These are phyloP conservation scores for Solanum neorickii DNA, from an alignment of 257 asterid genomes.

Conservation along the genomic window DNA sequence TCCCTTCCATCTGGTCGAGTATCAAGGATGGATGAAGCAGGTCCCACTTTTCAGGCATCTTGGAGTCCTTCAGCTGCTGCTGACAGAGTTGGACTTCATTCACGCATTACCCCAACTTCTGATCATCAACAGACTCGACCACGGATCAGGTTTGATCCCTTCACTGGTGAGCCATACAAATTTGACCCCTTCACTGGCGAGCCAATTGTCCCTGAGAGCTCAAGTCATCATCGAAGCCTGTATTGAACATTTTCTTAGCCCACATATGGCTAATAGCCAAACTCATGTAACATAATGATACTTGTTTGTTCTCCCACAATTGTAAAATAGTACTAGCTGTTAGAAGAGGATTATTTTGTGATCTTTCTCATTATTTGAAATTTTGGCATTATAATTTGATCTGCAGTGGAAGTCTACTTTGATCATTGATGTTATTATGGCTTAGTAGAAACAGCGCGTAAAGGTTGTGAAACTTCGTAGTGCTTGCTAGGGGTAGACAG, in stretches of 20 bases:
- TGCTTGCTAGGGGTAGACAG: background rate
- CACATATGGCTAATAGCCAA: background rate
- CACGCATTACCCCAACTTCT: conserved; percentile 3
- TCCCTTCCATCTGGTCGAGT: background rate
- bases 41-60: conserved; percentile 16
- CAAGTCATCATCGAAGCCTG: background rate
- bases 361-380: background rate
- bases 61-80: conserved; percentile 26
- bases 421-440: background rate
- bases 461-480: background rate
- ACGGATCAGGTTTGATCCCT: conserved; percentile 72
- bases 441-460: background rate
- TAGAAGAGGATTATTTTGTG: background rate
- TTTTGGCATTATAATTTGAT: background rate
- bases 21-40: conserved; percentile 6
- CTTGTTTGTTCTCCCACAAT: background rate
- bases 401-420: background rate
- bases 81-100: conserved; percentile 14
- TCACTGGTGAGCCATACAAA: conserved; percentile 77
- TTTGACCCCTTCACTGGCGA: conserved; percentile 96
- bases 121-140: conserved; percentile 33
- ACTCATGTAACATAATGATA: background rate
- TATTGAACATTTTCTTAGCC: background rate
- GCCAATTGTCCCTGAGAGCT: conserved; percentile 41
- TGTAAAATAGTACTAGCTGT: background rate